Percentiles rank a stretch among this genome's conserved stretches.
Evolutionary conservation across 768 basidiomycete genomes (phyloP).

Genomic region (Hygrophorus russula): DNA sequence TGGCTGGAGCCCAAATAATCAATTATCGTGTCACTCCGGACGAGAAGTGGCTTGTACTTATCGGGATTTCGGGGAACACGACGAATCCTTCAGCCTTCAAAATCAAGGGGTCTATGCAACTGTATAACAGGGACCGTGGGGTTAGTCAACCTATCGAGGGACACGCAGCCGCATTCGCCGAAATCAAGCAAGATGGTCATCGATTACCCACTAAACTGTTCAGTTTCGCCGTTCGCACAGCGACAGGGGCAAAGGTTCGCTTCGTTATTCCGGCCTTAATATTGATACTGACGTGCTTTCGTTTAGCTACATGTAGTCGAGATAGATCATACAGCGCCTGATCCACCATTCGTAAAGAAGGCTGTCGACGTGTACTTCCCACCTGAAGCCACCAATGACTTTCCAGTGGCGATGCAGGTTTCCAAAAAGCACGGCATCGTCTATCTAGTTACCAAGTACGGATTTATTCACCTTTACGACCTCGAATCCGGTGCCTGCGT

Average conservation of each 20-base stretch:
- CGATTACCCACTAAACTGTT: conserved; percentile 83
- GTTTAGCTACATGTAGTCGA: conserved; percentile 92
- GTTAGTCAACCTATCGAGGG: conserved; percentile 98
- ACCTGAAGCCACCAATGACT: conserved; percentile 94
- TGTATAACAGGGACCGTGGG: conserved; percentile 85
- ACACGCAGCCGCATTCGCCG: conserved; percentile 93
- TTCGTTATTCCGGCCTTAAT: background rate
- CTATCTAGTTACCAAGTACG: conserved; percentile 97
- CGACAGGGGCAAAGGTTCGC: conserved; percentile 92
- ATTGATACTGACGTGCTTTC: conserved; percentile 4
- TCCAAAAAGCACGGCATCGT: conserved; percentile 94
- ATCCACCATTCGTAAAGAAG: conserved; percentile 92
- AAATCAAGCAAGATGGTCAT: conserved; percentile 84
- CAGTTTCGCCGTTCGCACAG: conserved; percentile 89
- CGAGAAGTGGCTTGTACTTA: conserved; percentile 94
- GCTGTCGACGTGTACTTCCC: conserved; percentile 99
- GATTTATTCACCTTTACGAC: conserved; percentile 98
- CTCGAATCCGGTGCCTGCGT: conserved; percentile 94
- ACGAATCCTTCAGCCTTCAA: conserved; percentile 95
- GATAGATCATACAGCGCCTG: conserved; percentile 89
- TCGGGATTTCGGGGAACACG: conserved; percentile 88
- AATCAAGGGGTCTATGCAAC: conserved; percentile 96
- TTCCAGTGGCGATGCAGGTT: conserved; percentile 99
- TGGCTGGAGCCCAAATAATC: conserved; percentile 93
- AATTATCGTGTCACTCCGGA: conserved; percentile 91